A percentile compares a stretch with the other conserved stretches of the same genome.
These are phyloP conservation scores for Sophora flavescens DNA, from an alignment of 306 rosid genomes.

Conservation along the genomic window DNA sequence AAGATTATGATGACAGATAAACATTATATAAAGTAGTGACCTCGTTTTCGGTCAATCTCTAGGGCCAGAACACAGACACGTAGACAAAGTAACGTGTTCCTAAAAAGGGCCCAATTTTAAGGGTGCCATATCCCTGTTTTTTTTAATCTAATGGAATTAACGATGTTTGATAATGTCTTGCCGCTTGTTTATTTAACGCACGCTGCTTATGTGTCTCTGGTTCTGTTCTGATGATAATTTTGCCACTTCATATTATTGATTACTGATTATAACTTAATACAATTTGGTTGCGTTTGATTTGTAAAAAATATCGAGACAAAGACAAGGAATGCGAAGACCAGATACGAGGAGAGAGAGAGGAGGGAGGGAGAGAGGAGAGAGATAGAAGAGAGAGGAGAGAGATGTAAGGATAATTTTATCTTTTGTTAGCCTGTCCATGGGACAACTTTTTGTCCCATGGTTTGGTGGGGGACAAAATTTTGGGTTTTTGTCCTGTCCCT, in stretches of 20 bases:
- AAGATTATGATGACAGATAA: not conserved
- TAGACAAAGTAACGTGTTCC: not conserved
- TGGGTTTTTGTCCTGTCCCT: too few species aligned
- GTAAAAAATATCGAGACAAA: too few species aligned
- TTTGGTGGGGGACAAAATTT: too few species aligned
- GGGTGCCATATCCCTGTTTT: not conserved
- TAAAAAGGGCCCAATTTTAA: conserved; percentile 10
- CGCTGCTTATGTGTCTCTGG: not conserved
- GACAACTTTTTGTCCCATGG: too few species aligned
- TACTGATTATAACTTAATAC: too few species aligned
- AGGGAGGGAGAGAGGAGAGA: too few species aligned
- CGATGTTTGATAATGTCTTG: not conserved
- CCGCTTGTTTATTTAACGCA: not conserved
- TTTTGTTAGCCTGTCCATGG: too few species aligned
- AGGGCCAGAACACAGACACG: not conserved
- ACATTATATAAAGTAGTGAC: not conserved
- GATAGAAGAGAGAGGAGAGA: too few species aligned
- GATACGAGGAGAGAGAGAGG: too few species aligned
- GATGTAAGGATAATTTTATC: too few species aligned
- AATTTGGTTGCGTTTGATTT: too few species aligned
- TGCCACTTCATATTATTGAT: not conserved
- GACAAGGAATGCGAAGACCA: too few species aligned
- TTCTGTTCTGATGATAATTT: not conserved
- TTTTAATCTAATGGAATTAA: not conserved
- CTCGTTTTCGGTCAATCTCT: not conserved